Evolutionary conservation across 106 monocot species (phyloP), one percentile per base, ranked within the genome.

Genomic region (Allium cepa): DNA sequence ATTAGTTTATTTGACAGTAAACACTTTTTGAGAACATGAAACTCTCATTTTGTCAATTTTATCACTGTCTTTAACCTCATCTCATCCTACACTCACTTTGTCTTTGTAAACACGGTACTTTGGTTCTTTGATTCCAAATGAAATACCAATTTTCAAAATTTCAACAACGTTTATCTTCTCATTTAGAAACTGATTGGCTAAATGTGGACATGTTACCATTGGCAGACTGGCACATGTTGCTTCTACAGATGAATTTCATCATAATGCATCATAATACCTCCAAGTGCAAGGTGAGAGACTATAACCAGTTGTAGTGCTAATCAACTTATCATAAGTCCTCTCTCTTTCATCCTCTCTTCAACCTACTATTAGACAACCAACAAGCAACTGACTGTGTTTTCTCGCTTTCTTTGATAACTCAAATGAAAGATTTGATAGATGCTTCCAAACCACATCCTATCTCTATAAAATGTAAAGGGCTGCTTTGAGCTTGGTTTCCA

Each of bases 41-140:
- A n/a, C n/a, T n/a, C 60, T 63, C 46, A 28, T 8, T 73, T 78
- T 81, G 81, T 81, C 65, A 88, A 47, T 3, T 46, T 52, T 18
- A 12, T 17, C 68, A 88, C 49, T 1, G 73, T 67, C 72, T 62
- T 72, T 72, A 46, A 84, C 57, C 9, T 65, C 49, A 1, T 65
- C 64, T 3, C 49, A 8, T 17, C 17, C 50, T 7, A 17, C 64
- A 5, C 5, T 8, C 62, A 63, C 3, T 45, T 63, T 14, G 14
- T 46, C 62, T 4, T 63, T 46, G 7, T 45, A 45, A 11, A 63
- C 2, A 12, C 14, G 18, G 14, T 47, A n/a, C n/a, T 1, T 8
- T 1, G 64, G 64, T 6, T n/a, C 64, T 13, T 49, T 49, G 10
- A 49, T 49, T 18, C 64, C 64, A 2, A 65, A 2, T 3, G 64